These are phyloP conservation scores for Botrytis elliptica DNA, from an alignment of 2,329 filamentous ascomycete species.

Conservation along the genomic window DNA sequence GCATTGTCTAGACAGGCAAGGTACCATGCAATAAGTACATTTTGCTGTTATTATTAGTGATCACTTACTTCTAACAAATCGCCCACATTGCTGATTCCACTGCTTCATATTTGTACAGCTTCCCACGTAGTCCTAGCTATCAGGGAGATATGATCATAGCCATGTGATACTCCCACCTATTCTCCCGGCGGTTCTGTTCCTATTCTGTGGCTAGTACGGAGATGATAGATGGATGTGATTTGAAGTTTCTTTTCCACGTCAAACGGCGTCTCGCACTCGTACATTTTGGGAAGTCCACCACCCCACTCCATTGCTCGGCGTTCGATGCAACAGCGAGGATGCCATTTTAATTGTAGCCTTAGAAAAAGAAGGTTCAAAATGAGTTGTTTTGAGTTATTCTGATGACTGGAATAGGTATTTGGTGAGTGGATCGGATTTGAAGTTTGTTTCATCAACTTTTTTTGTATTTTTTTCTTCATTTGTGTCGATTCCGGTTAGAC, in stretches of 20 bases:
- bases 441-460: constrained; percentile 11
- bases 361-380: neutral
- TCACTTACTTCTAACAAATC: neutral
- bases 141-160: neutral
- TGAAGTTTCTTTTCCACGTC: constrained; percentile 2
- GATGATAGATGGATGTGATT: constrained; percentile 1
- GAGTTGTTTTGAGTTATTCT: neutral
- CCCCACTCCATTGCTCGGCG: neutral
- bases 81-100: neutral
- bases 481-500: neutral
- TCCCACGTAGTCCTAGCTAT: neutral
- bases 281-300: neutral
- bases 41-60: neutral
- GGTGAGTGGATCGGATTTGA: constrained; percentile 11
- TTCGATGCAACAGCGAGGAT: neutral
- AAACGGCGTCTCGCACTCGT: constrained; percentile 12
- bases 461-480: neutral
- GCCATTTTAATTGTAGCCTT: neutral
- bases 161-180: neutral
- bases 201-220: neutral
- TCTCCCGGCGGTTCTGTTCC: neutral
- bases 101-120: neutral
- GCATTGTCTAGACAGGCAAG: neutral
- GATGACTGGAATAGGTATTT: neutral
- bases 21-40: neutral